A percentile compares a stretch with the other conserved stretches of the same genome.
These are phyloP conservation scores for Didymella keratinophila DNA, from an alignment of 2,329 filamentous ascomycete species.

Conservation along the genomic window DNA sequence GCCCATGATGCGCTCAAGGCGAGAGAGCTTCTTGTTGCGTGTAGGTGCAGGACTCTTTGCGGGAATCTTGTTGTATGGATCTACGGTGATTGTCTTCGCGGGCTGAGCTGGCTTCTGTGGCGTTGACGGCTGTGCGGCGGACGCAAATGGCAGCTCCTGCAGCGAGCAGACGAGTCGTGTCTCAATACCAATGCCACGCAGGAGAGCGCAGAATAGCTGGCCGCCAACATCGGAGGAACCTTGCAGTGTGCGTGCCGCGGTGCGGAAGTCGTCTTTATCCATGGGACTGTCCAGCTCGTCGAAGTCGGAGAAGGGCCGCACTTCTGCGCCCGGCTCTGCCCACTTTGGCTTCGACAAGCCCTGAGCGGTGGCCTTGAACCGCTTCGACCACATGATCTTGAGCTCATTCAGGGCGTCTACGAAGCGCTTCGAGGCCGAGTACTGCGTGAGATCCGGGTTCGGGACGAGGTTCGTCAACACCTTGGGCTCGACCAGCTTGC, in stretches of 20 bases:
- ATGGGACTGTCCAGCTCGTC: conserved; percentile 72
- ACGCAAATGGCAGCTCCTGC: conserved; percentile 77
- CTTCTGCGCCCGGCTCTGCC: conserved; percentile 71
- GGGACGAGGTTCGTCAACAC: conserved; percentile 74
- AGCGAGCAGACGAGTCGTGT: conserved; percentile 88
- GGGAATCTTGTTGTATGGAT: conserved; percentile 43
- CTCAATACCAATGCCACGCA: conserved; percentile 83
- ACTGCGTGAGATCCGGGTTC: conserved; percentile 71
- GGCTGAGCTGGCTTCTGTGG: conserved; percentile 34
- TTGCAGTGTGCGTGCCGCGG: conserved; percentile 71
- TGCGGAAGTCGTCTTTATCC: conserved; percentile 76
- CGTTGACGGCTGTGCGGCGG: conserved; percentile 42
- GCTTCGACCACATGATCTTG: conserved; percentile 70
- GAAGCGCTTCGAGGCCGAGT: conserved; percentile 77
- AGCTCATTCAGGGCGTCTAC: conserved; percentile 79
- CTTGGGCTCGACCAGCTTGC: conserved; percentile 69
- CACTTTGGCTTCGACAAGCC: conserved; percentile 64
- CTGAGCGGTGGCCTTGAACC: conserved; percentile 72
- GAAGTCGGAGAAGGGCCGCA: conserved; percentile 59
- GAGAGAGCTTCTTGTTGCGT: conserved; percentile 44
- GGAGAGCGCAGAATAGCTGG: conserved; percentile 86
- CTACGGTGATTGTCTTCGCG: conserved; percentile 38
- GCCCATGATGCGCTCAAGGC: conserved; percentile 43
- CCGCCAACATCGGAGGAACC: conserved; percentile 91
- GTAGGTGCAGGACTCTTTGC: conserved; percentile 29